phyloP scores from a whole-genome alignment of 2,329 filamentous ascomycete species.

The Colletotrichum filicis region DNA sequence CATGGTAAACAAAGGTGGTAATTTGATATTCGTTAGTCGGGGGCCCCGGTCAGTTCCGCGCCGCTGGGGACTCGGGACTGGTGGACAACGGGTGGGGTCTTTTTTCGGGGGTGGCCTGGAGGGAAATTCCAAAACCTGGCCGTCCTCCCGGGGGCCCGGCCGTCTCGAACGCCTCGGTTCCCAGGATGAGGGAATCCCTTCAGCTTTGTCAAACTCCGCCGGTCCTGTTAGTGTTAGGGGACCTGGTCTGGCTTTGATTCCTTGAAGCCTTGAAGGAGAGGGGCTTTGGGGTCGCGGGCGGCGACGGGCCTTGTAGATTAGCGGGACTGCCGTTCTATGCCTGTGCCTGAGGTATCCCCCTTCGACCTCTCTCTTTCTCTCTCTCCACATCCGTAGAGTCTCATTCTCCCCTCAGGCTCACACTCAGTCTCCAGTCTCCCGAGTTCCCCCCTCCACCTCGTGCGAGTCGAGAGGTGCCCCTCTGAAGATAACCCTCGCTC shows the following conservation, averaged over 20 bases:
- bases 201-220: not conserved
- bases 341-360: not conserved
- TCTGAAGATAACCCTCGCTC: slow-evolving; percentile 7
- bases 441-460: not conserved
- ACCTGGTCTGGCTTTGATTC: not conserved
- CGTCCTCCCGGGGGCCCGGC: not conserved
- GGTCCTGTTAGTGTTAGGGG: too few species aligned
- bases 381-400: too few species aligned
- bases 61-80: not conserved
- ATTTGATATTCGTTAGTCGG: not conserved
- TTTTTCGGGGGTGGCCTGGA: not conserved
- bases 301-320: slow-evolving; percentile 36
- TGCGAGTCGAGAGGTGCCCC: not conserved
- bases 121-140: not conserved
- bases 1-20: not conserved
- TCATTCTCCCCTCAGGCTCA: not conserved
- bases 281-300: slow-evolving; percentile 18
- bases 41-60: not conserved
- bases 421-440: not conserved
- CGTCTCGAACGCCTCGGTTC: not conserved
- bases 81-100: not conserved
- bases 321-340: slow-evolving; percentile 19
- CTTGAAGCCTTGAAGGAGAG: not conserved
- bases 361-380: not conserved
- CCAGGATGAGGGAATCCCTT: not conserved